A percentile compares a stretch with the other conserved stretches of the same genome.
Conservation (phyloP, 345 rosid genomes). For the Syzygium aromaticum region DNA sequence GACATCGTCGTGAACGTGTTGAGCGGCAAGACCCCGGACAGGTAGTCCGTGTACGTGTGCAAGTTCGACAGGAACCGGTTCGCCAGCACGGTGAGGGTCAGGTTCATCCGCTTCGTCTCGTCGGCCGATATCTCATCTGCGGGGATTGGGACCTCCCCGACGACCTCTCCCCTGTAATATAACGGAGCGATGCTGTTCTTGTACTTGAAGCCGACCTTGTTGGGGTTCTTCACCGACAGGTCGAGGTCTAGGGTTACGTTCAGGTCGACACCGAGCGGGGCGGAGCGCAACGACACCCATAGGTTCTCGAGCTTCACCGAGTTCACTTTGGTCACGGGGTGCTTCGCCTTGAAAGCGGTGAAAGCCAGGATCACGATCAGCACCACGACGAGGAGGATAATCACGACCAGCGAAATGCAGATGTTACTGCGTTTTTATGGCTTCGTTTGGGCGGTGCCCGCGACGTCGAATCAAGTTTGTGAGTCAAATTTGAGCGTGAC, state of each 20-base stretch:
- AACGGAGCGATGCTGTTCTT: slow-evolving; percentile 28
- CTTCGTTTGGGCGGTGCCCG: neutral
- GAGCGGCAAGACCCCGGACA: slow-evolving; percentile 30
- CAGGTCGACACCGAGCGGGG: slow-evolving; percentile 13
- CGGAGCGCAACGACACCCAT: slow-evolving; percentile 9
- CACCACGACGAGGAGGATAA: slow-evolving; percentile 19
- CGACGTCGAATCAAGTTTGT: neutral
- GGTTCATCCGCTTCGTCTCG: slow-evolving; percentile 30
- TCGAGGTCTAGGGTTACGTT: slow-evolving; percentile 46
- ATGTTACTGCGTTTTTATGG: slow-evolving; percentile 6
- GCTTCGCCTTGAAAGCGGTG: slow-evolving; percentile 73
- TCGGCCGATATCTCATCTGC: slow-evolving; percentile 39
- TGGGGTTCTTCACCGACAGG: slow-evolving; percentile 54
- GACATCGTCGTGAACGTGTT: slow-evolving; percentile 28
- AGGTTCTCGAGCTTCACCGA: slow-evolving; percentile 32
- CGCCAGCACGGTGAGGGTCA: slow-evolving; percentile 59
- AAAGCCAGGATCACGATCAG: slow-evolving; percentile 41
- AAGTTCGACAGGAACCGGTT: slow-evolving; percentile 43
- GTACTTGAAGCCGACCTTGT: slow-evolving; percentile 59
- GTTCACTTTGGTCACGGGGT: slow-evolving; percentile 34
- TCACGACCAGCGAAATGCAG: slow-evolving; percentile 20
- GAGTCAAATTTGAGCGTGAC: no score
- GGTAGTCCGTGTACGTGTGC: slow-evolving; percentile 23
- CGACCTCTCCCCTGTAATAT: slow-evolving; percentile 41
- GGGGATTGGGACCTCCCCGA: slow-evolving; percentile 69